Evolutionary conservation across 2,329 filamentous ascomycete species (phyloP).

Genomic region (Davidsoniella neocaledoniae): DNA sequence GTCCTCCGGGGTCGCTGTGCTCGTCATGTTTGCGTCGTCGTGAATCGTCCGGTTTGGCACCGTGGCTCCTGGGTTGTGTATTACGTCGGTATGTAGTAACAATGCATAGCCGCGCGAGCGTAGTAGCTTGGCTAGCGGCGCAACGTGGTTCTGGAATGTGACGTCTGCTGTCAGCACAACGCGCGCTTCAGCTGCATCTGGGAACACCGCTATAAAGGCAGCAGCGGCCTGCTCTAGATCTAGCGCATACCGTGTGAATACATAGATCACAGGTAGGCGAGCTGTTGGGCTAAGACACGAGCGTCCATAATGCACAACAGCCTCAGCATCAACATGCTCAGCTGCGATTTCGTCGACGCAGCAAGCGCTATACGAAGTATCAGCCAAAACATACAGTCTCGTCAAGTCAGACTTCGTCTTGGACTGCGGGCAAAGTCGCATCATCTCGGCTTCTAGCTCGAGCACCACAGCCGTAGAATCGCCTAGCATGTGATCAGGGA

Average conservation of each 20-base stretch:
- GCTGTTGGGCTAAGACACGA: slow-evolving; percentile 84
- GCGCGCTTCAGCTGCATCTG: slow-evolving; percentile 37
- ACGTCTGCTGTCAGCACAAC: slow-evolving; percentile 79
- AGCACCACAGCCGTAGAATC: slow-evolving; percentile 72
- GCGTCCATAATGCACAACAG: slow-evolving; percentile 85
- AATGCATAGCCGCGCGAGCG: slow-evolving; percentile 48
- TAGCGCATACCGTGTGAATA: slow-evolving; percentile 64
- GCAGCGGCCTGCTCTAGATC: slow-evolving; percentile 38
- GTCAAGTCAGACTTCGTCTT: slow-evolving; percentile 1
- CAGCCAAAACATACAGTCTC: slow-evolving; percentile 68
- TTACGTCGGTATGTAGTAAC: slow-evolving; percentile 51
- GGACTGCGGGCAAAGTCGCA: not conserved
- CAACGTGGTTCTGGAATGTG: slow-evolving; percentile 64
- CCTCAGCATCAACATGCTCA: slow-evolving; percentile 79
- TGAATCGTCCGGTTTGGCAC: slow-evolving; percentile 56
- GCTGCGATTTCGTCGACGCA: slow-evolving; percentile 95
- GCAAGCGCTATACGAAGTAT: slow-evolving; percentile 93
- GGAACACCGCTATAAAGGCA: slow-evolving; percentile 54
- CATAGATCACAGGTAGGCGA: slow-evolving; percentile 71
- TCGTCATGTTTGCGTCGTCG: slow-evolving; percentile 12
- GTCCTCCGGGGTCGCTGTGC: slow-evolving; percentile 23
- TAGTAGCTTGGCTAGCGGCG: slow-evolving; percentile 37
- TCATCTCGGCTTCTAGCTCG: slow-evolving; percentile 21
- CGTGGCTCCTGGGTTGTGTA: slow-evolving; percentile 60
- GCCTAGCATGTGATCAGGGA: slow-evolving; percentile 79